These are phyloP conservation scores for Crithidia expoeki DNA, from an alignment of 208 protist genomes.

Conservation along the genomic window DNA sequence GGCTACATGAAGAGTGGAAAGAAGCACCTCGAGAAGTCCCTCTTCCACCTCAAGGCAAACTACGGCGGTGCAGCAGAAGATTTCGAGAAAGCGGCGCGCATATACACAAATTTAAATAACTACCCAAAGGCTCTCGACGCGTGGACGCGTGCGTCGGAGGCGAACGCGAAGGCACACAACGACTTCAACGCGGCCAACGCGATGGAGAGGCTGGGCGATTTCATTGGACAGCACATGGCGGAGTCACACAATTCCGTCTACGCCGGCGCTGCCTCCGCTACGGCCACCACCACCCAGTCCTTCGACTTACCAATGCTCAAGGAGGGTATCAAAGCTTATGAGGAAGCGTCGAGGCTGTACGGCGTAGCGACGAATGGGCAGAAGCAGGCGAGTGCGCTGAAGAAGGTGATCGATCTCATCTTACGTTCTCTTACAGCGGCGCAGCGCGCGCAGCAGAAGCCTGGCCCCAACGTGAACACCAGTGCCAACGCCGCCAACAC, in stretches of 20 bases:
- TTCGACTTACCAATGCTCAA: conserved; percentile 23
- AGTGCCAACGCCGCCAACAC: conserved; percentile 6
- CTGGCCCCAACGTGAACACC: conserved; percentile 11
- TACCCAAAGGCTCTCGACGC: conserved; percentile 45
- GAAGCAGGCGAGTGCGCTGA: conserved; percentile 37
- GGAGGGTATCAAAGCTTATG: conserved; percentile 40
- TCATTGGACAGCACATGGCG: conserved; percentile 20
- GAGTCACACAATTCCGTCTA: conserved; percentile 21
- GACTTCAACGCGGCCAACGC: conserved; percentile 49
- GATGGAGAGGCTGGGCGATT: conserved; percentile 52
- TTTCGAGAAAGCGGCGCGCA: conserved; percentile 73
- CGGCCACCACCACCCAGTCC: background rate
- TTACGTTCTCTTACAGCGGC: conserved; percentile 10
- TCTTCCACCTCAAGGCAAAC: conserved; percentile 62
- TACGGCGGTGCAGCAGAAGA: conserved; percentile 66
- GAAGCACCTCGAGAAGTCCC: conserved; percentile 55
- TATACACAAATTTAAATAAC: conserved; percentile 58
- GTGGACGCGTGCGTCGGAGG: conserved; percentile 45
- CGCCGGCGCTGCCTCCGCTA: background rate
- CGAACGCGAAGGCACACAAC: conserved; percentile 58
- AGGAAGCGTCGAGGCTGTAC: conserved; percentile 37
- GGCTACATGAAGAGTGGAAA: conserved; percentile 55
- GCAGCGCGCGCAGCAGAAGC: conserved; percentile 15
- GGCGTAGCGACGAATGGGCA: conserved; percentile 30
- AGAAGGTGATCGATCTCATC: conserved; percentile 39